A percentile compares a stretch with the other conserved stretches of the same genome.
These are phyloP conservation scores for Mycena pura DNA, from an alignment of 768 basidiomycete genomes.

Conservation along the genomic window DNA sequence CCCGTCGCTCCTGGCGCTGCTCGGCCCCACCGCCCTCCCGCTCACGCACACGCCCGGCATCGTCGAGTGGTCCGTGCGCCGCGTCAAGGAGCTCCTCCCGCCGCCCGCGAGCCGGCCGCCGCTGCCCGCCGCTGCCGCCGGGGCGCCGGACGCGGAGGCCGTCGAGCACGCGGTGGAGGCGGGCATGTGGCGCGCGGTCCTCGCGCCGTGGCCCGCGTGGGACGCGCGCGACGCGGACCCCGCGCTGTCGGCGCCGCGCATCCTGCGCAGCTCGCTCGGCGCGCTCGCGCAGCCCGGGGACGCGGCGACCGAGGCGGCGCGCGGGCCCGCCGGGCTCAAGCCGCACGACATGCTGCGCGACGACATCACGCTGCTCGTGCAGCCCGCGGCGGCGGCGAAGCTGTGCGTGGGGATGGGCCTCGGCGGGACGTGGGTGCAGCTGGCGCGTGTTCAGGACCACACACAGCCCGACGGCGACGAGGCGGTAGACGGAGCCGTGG, in stretches of 20 bases:
- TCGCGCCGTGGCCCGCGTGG: constrained; percentile 52
- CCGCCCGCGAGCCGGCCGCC: no score
- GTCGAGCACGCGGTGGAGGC: constrained; percentile 46
- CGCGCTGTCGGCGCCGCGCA: constrained; percentile 47
- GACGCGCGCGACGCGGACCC: constrained; percentile 36
- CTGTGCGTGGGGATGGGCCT: constrained; percentile 64
- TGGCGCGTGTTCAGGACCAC: constrained; percentile 48
- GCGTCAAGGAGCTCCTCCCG: constrained; percentile 50
- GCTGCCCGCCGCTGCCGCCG: no score
- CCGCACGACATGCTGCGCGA: constrained; percentile 62
- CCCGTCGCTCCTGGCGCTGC: constrained; percentile 43
- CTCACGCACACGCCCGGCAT: constrained; percentile 69
- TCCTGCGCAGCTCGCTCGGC: constrained; percentile 41
- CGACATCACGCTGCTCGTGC: constrained; percentile 64
- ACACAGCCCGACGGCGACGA: constrained; percentile 32
- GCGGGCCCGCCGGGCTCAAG: constrained; percentile 21
- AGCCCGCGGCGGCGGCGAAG: constrained; percentile 48
- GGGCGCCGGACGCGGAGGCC: constrained; percentile 30
- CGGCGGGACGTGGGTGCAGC: constrained; percentile 73
- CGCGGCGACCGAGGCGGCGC: neutral
- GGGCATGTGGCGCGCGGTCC: constrained; percentile 26
- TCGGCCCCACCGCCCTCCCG: constrained; percentile 65
- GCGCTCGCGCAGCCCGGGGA: neutral
- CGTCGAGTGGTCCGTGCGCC: constrained; percentile 69
- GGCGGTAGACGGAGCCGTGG: constrained; percentile 24